Evolutionary conservation across 2,329 filamentous ascomycete species (phyloP).

Genomic region (Neonectria neomacrospora): DNA sequence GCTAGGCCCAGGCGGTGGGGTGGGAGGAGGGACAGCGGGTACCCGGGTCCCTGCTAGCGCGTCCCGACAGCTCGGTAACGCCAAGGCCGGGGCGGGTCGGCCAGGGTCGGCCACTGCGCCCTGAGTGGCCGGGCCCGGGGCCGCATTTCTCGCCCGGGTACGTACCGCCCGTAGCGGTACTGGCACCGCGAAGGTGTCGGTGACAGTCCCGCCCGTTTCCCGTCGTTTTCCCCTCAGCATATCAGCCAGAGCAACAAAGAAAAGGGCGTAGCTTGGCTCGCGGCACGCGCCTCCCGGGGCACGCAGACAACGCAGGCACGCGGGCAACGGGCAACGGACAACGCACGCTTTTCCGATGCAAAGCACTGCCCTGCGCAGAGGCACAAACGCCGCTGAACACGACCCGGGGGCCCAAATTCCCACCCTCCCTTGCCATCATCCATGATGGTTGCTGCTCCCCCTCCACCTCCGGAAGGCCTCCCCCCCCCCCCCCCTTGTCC

Average conservation of each 20-base stretch:
- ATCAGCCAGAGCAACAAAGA: neutral
- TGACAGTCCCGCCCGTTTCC: conserved; percentile 19
- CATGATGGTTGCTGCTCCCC: conserved; percentile 2
- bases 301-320: neutral
- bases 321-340: too few species aligned
- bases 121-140: conserved; percentile 45
- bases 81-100: conserved; percentile 38
- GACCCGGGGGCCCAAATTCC: conserved; percentile 1
- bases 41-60: conserved; percentile 45
- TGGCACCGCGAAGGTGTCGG: conserved; percentile 17
- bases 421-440: conserved; percentile 16
- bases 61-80: conserved; percentile 52
- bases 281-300: neutral
- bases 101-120: conserved; percentile 33
- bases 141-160: conserved; percentile 33
- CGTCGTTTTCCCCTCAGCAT: neutral
- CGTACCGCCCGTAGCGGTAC: conserved; percentile 29
- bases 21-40: conserved; percentile 26
- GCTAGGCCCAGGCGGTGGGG: neutral
- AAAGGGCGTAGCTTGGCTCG: neutral
- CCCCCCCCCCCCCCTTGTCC: conserved; percentile 39
- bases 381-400: conserved; percentile 1
- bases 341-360: neutral
- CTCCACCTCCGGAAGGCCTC: conserved; percentile 8
- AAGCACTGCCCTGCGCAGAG: conserved; percentile 10